Percentiles rank a stretch among this genome's conserved stretches.
These are phyloP conservation scores for Brasenia schreberi DNA, from an alignment of 164 flowering plant genomes.

Conservation along the genomic window DNA sequence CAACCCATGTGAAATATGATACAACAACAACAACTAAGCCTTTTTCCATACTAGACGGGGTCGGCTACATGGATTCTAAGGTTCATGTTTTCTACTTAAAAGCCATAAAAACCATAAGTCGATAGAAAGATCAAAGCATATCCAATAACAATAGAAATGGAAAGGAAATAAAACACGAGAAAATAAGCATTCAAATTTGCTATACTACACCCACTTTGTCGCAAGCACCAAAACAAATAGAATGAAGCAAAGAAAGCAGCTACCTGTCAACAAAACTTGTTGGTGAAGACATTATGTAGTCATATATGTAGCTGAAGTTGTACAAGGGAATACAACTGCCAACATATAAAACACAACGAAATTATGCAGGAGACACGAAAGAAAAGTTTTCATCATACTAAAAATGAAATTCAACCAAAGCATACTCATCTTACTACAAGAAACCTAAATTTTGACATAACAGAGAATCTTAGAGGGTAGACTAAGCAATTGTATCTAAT, in stretches of 20 bases:
- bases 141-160: background rate
- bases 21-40: too few relatives aligned
- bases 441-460: too few relatives aligned
- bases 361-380: too few relatives aligned
- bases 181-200: background rate
- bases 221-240: background rate
- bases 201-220: too few relatives aligned
- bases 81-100: background rate
- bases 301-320: constrained; percentile 92
- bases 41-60: too few relatives aligned
- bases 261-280: constrained; percentile 98
- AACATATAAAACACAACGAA: constrained; percentile 15
- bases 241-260: constrained; percentile 6
- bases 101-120: background rate
- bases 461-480: too few relatives aligned
- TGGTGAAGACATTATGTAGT: constrained; percentile 83
- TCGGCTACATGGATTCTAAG: too few relatives aligned
- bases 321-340: constrained; percentile 95
- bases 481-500: too few relatives aligned
- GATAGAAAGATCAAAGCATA: background rate
- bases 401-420: too few relatives aligned
- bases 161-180: background rate
- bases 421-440: too few relatives aligned
- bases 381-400: too few relatives aligned
- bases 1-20: background rate